Evolutionary conservation across 2,329 filamentous ascomycete genomes (phyloP).

Genomic region (Orbilia javanica): DNA sequence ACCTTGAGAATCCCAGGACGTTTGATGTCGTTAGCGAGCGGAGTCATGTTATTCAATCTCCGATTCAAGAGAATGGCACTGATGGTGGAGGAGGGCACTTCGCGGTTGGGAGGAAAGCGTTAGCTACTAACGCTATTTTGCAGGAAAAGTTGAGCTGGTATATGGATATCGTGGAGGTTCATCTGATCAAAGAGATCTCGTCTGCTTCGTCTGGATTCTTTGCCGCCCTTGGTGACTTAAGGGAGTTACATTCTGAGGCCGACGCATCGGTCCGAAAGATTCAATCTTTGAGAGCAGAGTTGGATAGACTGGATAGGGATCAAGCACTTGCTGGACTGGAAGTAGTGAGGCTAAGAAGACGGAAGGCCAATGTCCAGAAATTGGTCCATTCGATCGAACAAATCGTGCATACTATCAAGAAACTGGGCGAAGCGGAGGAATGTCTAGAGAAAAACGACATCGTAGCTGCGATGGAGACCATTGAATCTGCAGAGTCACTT

Average conservation of each 20-base stretch:
- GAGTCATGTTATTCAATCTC: conserved; percentile 87
- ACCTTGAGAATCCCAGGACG: conserved; percentile 92
- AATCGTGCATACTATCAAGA: conserved; percentile 80
- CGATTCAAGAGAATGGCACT: conserved; percentile 64
- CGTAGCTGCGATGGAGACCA: conserved; percentile 80
- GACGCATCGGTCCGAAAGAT: conserved; percentile 91
- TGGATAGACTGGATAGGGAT: conserved; percentile 84
- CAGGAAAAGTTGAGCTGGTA: conserved; percentile 99
- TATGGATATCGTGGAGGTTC: conserved; percentile 98
- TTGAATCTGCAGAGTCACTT: conserved; percentile 82
- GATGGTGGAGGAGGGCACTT: conserved; percentile 24
- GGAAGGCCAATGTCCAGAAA: conserved; percentile 85
- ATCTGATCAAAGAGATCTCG: conserved; percentile 95
- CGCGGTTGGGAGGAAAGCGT: conserved; percentile 77
- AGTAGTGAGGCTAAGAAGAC: conserved; percentile 83
- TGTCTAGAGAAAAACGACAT: conserved; percentile 86
- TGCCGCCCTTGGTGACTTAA: conserved; percentile 87
- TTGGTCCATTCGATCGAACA: conserved; percentile 86
- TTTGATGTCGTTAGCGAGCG: conserved; percentile 97
- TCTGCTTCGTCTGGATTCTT: conserved; percentile 97
- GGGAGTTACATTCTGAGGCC: conserved; percentile 91
- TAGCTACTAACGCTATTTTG: conserved; percentile 95
- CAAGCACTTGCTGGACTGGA: conserved; percentile 87
- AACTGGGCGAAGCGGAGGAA: conserved; percentile 80
- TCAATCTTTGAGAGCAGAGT: conserved; percentile 80